These are phyloP conservation scores for Inga leiocalycina DNA, from an alignment of 306 rosid species.

Conservation along the genomic window DNA sequence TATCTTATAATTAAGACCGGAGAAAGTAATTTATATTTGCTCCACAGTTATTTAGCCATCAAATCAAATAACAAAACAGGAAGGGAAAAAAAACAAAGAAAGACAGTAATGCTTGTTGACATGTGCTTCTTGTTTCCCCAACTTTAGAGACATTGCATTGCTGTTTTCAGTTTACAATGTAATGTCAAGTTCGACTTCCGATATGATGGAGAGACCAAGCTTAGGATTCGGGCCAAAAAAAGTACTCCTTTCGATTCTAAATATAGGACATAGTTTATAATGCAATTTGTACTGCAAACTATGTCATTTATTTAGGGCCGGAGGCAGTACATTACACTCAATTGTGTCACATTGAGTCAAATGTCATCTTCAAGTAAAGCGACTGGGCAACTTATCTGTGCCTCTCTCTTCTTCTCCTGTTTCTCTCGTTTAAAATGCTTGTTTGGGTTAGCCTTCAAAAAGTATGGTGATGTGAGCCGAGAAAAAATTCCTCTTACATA, in stretches of 20 bases:
- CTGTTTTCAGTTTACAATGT: constrained; percentile 24
- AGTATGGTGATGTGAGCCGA: no score
- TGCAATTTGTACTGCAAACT: no score
- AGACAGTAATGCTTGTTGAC: neutral
- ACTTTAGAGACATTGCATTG: neutral
- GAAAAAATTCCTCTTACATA: no score
- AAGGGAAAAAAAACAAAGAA: neutral
- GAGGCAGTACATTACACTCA: neutral
- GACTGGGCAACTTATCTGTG: neutral
- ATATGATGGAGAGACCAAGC: constrained; percentile 29
- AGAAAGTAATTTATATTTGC: neutral
- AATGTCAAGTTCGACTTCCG: constrained; percentile 26
- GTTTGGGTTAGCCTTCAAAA: no score
- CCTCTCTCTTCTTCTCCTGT: constrained; percentile 16
- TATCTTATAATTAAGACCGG: no score
- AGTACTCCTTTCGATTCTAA: neutral
- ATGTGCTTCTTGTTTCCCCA: constrained; percentile 15
- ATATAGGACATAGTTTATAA: no score
- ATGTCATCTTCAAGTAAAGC: neutral
- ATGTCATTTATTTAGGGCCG: no score
- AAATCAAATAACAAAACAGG: neutral
- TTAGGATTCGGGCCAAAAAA: neutral
- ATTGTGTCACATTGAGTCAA: neutral
- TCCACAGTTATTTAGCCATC: neutral
- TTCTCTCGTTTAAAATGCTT: neutral